Evolutionary conservation across 768 basidiomycete genomes (phyloP).

Genomic region (Lentinula detonsa): DNA sequence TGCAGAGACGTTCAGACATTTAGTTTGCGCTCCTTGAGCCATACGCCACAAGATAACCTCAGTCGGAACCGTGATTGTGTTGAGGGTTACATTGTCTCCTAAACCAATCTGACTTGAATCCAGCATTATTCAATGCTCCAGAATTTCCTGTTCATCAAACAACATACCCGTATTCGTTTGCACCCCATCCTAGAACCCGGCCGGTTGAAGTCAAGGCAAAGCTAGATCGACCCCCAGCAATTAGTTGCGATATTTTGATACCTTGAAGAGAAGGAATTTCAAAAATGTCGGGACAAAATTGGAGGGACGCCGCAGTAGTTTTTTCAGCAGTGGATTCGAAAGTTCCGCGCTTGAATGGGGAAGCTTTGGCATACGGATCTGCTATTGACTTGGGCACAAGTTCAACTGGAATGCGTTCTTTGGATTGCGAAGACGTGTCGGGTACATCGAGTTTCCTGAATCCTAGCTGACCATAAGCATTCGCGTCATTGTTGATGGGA

Average conservation of each 20-base stretch:
- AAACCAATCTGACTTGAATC: constrained; percentile 70
- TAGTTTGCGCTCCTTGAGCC: constrained; percentile 43
- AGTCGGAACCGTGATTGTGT: constrained; percentile 74
- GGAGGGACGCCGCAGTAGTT: constrained; percentile 34
- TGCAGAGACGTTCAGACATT: constrained; percentile 60
- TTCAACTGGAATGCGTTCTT: constrained; percentile 39
- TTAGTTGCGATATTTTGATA: constrained; percentile 59
- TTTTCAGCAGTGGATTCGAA: constrained; percentile 23
- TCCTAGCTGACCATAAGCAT: constrained; percentile 81
- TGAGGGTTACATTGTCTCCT: constrained; percentile 54
- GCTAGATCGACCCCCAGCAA: constrained; percentile 67
- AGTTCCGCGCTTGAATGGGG: constrained; percentile 30
- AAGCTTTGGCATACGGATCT: constrained; percentile 44
- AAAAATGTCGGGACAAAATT: constrained; percentile 64
- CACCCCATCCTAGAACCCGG: constrained; percentile 82
- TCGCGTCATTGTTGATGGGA: constrained; percentile 69
- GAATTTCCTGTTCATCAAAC: neutral
- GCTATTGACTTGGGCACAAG: constrained; percentile 50
- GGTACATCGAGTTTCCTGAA: constrained; percentile 56
- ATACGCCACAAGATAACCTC: constrained; percentile 73
- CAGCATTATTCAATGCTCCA: neutral
- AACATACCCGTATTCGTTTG: constrained; percentile 76
- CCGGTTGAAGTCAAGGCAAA: constrained; percentile 65
- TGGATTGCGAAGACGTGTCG: constrained; percentile 21
- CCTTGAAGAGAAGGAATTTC: constrained; percentile 72